Evolutionary conservation across 2,329 filamentous ascomycete species (phyloP).

Genomic region (Sphaerostilbella broomeana): DNA sequence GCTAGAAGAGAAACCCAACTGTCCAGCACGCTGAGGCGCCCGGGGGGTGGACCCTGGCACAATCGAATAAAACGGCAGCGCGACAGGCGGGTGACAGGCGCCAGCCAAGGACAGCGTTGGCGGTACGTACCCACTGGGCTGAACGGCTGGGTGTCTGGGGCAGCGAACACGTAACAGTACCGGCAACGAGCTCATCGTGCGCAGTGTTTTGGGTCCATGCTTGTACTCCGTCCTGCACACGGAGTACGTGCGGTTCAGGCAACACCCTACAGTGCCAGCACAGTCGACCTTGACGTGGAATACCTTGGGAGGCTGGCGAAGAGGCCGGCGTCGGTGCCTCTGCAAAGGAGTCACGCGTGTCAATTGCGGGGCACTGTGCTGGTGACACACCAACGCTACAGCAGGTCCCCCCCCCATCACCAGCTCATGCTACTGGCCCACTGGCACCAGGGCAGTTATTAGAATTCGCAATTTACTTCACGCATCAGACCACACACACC

Average conservation of each 20-base stretch:
- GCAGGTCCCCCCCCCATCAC: constrained; percentile 4
- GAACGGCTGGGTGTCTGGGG: not conserved
- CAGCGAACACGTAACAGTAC: constrained; percentile 4
- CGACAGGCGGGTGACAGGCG: not conserved
- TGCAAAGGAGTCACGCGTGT: constrained; percentile 8
- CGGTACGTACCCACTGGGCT: not conserved
- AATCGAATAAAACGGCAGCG: not conserved
- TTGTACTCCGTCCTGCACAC: constrained; percentile 7
- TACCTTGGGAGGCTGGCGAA: no score
- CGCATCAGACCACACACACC: constrained; percentile 2
- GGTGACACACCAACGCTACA: not conserved
- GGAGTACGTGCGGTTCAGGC: no score
- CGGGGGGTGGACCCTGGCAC: constrained; percentile 8
- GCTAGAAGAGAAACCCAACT: constrained; percentile 6
- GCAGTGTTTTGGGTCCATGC: constrained; percentile 11
- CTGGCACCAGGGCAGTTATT: not conserved
- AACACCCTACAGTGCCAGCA: constrained; percentile 1
- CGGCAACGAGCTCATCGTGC: constrained; percentile 1
- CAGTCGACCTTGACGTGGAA: not conserved
- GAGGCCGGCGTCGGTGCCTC: not conserved
- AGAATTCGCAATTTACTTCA: constrained; percentile 6
- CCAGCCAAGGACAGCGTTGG: not conserved
- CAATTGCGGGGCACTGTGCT: constrained; percentile 10
- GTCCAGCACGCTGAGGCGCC: constrained; percentile 11
- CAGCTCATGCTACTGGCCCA: not conserved